phyloP scores from a whole-genome alignment of 371 early-diverging fungal genomes.

The Lichtheimia hyalospora region DNA sequence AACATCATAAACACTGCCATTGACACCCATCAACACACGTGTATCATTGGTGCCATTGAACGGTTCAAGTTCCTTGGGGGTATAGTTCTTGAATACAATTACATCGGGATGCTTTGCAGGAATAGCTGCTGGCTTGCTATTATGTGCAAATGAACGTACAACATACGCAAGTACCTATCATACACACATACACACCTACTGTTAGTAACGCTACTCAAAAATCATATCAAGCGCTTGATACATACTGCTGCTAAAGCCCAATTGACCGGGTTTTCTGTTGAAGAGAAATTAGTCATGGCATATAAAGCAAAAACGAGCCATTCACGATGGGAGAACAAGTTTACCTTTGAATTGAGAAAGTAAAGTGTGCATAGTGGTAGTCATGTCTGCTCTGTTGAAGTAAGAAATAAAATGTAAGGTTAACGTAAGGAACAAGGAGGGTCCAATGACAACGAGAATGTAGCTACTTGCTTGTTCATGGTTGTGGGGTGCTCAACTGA shows the following conservation, averaged over 20 bases:
- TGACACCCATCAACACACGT: constrained; percentile 79
- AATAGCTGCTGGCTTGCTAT: constrained; percentile 22
- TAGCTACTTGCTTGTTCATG: constrained; percentile 13
- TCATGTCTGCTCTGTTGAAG: constrained; percentile 10
- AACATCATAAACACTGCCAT: constrained; percentile 89
- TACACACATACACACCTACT: constrained; percentile 11
- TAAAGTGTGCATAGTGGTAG: constrained; percentile 16
- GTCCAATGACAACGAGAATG: neutral
- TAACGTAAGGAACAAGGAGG: no score
- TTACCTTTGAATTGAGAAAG: constrained; percentile 27
- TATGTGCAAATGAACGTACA: constrained; percentile 27
- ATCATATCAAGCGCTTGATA: constrained; percentile 9
- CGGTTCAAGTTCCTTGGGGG: constrained; percentile 65
- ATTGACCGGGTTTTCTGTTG: constrained; percentile 53
- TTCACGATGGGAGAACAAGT: neutral
- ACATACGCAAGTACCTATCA: constrained; percentile 34
- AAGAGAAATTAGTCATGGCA: constrained; percentile 5
- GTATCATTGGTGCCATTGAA: constrained; percentile 54
- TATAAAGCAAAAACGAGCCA: neutral
- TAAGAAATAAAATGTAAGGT: neutral
- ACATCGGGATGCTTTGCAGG: constrained; percentile 52
- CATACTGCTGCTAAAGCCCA: constrained; percentile 54
- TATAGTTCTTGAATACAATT: constrained; percentile 64
- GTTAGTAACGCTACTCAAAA: constrained; percentile 11
- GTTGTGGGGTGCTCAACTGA: neutral